Percentiles rank a stretch among this genome's conserved stretches.
phyloP scores from a whole-genome alignment of 2,329 filamentous ascomycete species.

The Trichophyton verrucosum region DNA sequence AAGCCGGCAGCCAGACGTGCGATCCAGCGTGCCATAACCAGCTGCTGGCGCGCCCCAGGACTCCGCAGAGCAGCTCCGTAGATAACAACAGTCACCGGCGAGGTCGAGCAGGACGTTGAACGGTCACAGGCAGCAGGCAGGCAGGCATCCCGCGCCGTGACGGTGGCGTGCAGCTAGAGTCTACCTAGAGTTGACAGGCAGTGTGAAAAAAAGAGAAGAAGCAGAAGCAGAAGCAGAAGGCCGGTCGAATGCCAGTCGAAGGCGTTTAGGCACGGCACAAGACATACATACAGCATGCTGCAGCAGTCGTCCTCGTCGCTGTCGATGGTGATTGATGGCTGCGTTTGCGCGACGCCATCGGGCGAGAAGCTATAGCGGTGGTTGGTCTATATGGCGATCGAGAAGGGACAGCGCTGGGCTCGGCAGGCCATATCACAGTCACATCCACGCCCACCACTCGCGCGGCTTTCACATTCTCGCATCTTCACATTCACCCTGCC shows the following conservation, averaged over 20 bases:
- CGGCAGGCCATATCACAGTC: too few species aligned
- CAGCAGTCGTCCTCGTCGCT: too few species aligned
- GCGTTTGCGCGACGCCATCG: not conserved
- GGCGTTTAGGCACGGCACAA: slow-evolving; percentile 3
- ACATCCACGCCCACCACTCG: not conserved
- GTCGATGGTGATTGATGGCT: not conserved
- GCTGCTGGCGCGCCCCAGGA: too few species aligned
- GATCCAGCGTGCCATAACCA: too few species aligned
- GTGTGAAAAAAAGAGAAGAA: not conserved
- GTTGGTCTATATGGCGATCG: not conserved
- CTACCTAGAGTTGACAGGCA: not conserved
- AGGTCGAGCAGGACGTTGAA: not conserved
- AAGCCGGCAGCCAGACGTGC: too few species aligned
- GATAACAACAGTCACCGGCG: not conserved
- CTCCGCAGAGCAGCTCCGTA: too few species aligned
- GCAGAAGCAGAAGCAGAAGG: too few species aligned
- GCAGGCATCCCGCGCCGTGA: not conserved
- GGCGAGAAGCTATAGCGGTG: not conserved
- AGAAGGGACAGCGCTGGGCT: not conserved
- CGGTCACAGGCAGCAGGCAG: not conserved
- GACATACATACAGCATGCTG: not conserved
- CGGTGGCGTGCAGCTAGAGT: not conserved
- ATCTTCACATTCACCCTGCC: not conserved
- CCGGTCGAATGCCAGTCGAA: not conserved
- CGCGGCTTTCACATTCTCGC: not conserved